A percentile compares a stretch with the other conserved stretches of the same genome.
Evolutionary conservation across 805 yeast genomes (phyloP).

Genomic region (Wilhelminamyces savonicus): DNA sequence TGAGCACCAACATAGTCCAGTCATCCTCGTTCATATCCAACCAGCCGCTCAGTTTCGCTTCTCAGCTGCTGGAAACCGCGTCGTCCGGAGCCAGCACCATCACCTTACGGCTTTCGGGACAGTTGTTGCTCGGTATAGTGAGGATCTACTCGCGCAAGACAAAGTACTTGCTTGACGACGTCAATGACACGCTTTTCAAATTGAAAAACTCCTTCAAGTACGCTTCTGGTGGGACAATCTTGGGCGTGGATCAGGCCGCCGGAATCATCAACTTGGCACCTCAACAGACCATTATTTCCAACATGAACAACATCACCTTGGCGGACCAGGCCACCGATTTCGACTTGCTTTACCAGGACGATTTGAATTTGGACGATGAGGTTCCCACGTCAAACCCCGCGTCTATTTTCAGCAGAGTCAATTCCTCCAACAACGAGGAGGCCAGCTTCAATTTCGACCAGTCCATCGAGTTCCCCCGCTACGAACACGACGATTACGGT

Average conservation of each 20-base stretch:
- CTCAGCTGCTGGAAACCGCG: slow-evolving; percentile 7
- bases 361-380: slow-evolving; percentile 33
- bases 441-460: slow-evolving; percentile 37
- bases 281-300: slow-evolving; percentile 54
- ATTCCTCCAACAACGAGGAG: slow-evolving; percentile 25
- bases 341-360: slow-evolving; percentile 66
- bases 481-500: slow-evolving; percentile 24
- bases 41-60: slow-evolving; percentile 47
- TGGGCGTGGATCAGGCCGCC: slow-evolving; percentile 23
- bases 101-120: slow-evolving; percentile 80
- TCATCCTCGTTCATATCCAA: slow-evolving; percentile 42
- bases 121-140: slow-evolving; percentile 79
- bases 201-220: slow-evolving; percentile 59
- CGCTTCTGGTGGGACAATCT: too few relatives aligned
- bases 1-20: slow-evolving; percentile 63
- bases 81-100: slow-evolving; percentile 38
- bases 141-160: slow-evolving; percentile 83
- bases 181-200: slow-evolving; percentile 65
- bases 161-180: slow-evolving; percentile 76
- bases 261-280: slow-evolving; percentile 52
- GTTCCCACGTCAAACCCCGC: slow-evolving; percentile 1
- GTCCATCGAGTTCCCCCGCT: slow-evolving; percentile 66
- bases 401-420: slow-evolving; percentile 4
- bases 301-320: slow-evolving; percentile 53
- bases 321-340: slow-evolving; percentile 75